A percentile compares a stretch with the other conserved stretches of the same genome.
phyloP scores from a whole-genome alignment of 768 basidiomycete genomes.

The Boletus sensibilis region DNA sequence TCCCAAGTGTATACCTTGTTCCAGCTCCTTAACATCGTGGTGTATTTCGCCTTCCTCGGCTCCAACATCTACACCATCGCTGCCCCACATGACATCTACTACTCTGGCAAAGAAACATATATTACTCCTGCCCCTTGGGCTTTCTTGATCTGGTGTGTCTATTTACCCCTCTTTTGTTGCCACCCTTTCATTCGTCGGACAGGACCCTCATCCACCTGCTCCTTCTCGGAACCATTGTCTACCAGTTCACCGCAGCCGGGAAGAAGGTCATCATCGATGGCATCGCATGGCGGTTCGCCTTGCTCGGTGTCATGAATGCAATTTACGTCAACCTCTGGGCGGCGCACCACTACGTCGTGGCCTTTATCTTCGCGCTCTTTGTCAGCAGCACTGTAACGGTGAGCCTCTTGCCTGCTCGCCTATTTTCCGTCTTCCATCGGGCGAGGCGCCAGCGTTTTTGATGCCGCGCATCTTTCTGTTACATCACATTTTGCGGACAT shows the following conservation, averaged over 20 bases:
- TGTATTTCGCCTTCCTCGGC: constrained; percentile 85
- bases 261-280: constrained; percentile 82
- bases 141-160: constrained; percentile 79
- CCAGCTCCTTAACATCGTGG: constrained; percentile 75
- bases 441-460: constrained; percentile 1
- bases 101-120: constrained; percentile 80
- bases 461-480: background rate
- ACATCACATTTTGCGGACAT: constrained; percentile 4
- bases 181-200: constrained; percentile 16
- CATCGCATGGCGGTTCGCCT: constrained; percentile 87
- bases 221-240: constrained; percentile 86
- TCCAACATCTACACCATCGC: constrained; percentile 88
- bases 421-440: constrained; percentile 10
- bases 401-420: constrained; percentile 11
- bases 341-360: constrained; percentile 69
- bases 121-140: constrained; percentile 93
- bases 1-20: background rate
- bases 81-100: constrained; percentile 69
- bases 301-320: constrained; percentile 83
- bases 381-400: constrained; percentile 71
- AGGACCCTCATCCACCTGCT: constrained; percentile 90
- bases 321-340: constrained; percentile 90
- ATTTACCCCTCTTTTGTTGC: background rate
- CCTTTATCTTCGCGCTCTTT: constrained; percentile 86
- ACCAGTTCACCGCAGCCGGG: constrained; percentile 79